phyloP scores from a whole-genome alignment of 2,329 filamentous ascomycete genomes.

The Curvularia eragrostidis region DNA sequence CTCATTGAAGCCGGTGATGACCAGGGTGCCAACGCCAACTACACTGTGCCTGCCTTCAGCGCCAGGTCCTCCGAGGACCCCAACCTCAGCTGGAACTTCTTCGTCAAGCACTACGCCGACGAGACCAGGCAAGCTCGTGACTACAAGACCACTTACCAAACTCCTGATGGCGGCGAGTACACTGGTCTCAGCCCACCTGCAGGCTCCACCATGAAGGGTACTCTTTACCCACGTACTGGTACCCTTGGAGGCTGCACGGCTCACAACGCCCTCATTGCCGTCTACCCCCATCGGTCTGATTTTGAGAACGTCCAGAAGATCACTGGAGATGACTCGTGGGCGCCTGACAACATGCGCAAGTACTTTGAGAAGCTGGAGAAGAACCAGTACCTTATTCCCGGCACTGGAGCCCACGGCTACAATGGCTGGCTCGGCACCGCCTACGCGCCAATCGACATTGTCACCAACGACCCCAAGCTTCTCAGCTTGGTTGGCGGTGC shows the following conservation, averaged over 20 bases:
- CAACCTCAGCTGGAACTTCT: slow-evolving; percentile 68
- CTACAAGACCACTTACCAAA: slow-evolving; percentile 65
- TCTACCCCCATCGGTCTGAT: slow-evolving; percentile 66
- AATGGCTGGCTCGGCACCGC: slow-evolving; percentile 64
- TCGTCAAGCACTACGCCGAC: slow-evolving; percentile 67
- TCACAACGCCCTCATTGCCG: slow-evolving; percentile 67
- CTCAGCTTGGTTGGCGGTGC: slow-evolving; percentile 60
- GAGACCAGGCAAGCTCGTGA: slow-evolving; percentile 61
- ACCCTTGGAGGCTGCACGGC: slow-evolving; percentile 65
- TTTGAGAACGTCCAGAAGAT: slow-evolving; percentile 64
- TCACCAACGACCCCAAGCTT: slow-evolving; percentile 61
- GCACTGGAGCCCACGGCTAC: slow-evolving; percentile 60
- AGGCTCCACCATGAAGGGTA: slow-evolving; percentile 61
- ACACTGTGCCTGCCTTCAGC: slow-evolving; percentile 63
- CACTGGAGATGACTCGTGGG: slow-evolving; percentile 68
- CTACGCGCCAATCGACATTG: slow-evolving; percentile 59
- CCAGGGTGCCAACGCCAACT: slow-evolving; percentile 58
- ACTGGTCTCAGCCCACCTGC: slow-evolving; percentile 60
- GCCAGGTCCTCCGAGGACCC: slow-evolving; percentile 63
- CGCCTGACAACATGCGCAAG: slow-evolving; percentile 63
- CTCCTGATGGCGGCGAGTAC: slow-evolving; percentile 49
- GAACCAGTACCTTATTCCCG: slow-evolving; percentile 58
- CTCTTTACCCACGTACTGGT: slow-evolving; percentile 64
- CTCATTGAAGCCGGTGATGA: slow-evolving; percentile 68
- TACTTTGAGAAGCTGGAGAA: slow-evolving; percentile 65